Evolutionary conservation across 2,329 filamentous ascomycete genomes (phyloP), one percentile per base, ranked within the genome.

Genomic region (Diaporthe sp.): DNA sequence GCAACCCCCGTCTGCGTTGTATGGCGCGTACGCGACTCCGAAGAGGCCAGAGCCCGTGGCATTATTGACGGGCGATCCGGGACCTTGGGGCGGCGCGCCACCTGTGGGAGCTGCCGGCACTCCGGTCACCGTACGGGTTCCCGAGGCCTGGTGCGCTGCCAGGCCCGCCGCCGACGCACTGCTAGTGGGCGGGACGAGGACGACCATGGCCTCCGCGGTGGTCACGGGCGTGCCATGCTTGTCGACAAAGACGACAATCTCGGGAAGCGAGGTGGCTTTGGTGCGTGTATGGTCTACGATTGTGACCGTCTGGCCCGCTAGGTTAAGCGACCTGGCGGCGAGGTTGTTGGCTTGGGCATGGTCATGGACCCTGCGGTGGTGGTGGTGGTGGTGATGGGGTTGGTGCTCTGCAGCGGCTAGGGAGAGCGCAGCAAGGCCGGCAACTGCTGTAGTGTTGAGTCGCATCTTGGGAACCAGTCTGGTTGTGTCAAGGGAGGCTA

Each of bases 221-320:
- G 84, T 86, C 76, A 91, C 78, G 3, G 87, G 84, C n/a, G 87
- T 85, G 73, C 91, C 90, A 75, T 88, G 81, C 78, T 89, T 83
- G 80, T 94, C 87, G 61, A 93, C 90, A 82, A 90, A 93, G 79
- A 93, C 87, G 39, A 92, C 86, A 68, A 89, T 85, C 75, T 88
- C 84, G 8, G 87, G 85, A 13, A 85, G 78, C 53, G 87, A 84
- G 53, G 86, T 87, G 17, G 86, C 82, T 44, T 80, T 81, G 60
- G 84, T 82, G 62, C 85, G 79, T 13, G 82, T 79, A 15, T 83
- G 80, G 76, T 85, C 82, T 5, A 83, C 83, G n/a, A 85, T 78
- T 4, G 85, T 84, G 61, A 83, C 75, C 17, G 74, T 76, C 68
- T 77, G 68, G 79, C 73, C 77, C 19, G 37, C 39, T 5, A 58